A percentile compares a stretch with the other conserved stretches of the same genome.
These are phyloP conservation scores for Coleophoma cylindrospora DNA, from an alignment of 2,329 filamentous ascomycete genomes.

Conservation along the genomic window DNA sequence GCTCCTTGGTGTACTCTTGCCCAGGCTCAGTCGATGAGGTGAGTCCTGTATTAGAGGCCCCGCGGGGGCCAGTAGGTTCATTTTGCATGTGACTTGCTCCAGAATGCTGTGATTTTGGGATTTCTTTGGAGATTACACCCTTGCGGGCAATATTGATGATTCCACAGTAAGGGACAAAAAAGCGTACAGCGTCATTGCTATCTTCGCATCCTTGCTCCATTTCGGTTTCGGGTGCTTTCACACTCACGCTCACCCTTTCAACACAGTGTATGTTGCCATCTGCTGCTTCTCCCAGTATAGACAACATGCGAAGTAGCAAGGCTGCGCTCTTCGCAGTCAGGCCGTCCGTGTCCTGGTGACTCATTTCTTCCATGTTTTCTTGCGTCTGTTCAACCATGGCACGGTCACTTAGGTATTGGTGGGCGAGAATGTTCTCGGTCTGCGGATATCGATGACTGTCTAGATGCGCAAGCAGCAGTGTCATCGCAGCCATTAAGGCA, in stretches of 20 bases:
- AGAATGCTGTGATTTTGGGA: not conserved
- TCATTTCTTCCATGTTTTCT: constrained; percentile 28
- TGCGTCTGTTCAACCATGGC: constrained; percentile 32
- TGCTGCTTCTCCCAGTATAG: constrained; percentile 27
- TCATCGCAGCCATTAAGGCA: constrained; percentile 31
- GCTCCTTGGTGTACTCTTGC: not conserved
- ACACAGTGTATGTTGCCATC: constrained; percentile 7
- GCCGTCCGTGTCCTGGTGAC: constrained; percentile 23
- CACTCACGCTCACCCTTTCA: constrained; percentile 8
- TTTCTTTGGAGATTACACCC: constrained; percentile 2
- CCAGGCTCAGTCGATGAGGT: not conserved
- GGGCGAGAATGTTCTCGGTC: constrained; percentile 25
- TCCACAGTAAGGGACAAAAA: constrained; percentile 26
- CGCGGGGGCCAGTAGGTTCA: not conserved
- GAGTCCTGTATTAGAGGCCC: not conserved
- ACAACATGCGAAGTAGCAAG: constrained; percentile 25
- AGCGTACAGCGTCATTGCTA: constrained; percentile 1
- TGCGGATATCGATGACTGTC: constrained; percentile 19
- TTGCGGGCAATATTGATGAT: constrained; percentile 25
- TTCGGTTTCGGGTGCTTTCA: constrained; percentile 6
- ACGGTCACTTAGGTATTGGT: constrained; percentile 35
- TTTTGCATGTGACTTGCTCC: not conserved
- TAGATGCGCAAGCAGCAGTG: constrained; percentile 32
- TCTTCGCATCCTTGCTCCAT: constrained; percentile 2
- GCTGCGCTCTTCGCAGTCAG: constrained; percentile 26